Percentiles rank a stretch among this genome's conserved stretches.
These are phyloP conservation scores for Ascocoryne sarcoides DNA, from an alignment of 2,329 filamentous ascomycete genomes.

Conservation along the genomic window DNA sequence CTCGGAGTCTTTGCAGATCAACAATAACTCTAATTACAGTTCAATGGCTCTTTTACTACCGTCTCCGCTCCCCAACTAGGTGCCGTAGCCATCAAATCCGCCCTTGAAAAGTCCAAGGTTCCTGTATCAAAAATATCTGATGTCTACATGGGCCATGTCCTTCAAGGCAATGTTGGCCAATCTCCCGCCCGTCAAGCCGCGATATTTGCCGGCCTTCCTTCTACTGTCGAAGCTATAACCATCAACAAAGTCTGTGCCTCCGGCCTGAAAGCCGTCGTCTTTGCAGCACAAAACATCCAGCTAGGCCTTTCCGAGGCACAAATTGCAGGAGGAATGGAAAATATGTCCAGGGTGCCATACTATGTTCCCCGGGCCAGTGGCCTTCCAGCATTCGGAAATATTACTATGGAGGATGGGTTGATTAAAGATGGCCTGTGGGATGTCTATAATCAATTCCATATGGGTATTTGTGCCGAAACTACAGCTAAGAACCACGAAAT, in stretches of 20 bases:
- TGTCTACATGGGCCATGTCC: conserved; percentile 96
- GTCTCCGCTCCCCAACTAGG: conserved; percentile 83
- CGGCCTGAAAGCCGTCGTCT: conserved; percentile 80
- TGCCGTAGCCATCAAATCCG: conserved; percentile 84
- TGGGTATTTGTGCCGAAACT: conserved; percentile 94
- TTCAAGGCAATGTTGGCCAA: conserved; percentile 77
- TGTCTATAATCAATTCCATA: conserved; percentile 94
- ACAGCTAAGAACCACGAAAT: conserved; percentile 83
- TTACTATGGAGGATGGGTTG: conserved; percentile 82
- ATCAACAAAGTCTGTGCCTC: conserved; percentile 99
- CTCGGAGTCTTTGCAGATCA: background rate
- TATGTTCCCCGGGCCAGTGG: conserved; percentile 78
- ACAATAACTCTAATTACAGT: conserved; percentile 43
- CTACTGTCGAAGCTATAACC: conserved; percentile 77
- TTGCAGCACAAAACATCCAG: conserved; percentile 92
- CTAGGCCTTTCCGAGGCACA: conserved; percentile 82
- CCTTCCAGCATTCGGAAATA: conserved; percentile 76
- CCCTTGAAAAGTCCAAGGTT: conserved; percentile 76
- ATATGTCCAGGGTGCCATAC: conserved; percentile 90
- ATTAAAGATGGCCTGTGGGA: conserved; percentile 94
- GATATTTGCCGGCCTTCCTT: conserved; percentile 77
- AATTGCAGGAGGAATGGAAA: conserved; percentile 95
- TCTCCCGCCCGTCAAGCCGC: conserved; percentile 84
- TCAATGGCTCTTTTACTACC: conserved; percentile 83
- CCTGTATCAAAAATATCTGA: conserved; percentile 75